Evolutionary conservation across 192 early-diverging fungal genomes (phyloP).

Genomic region (Coemansia sp.): DNA sequence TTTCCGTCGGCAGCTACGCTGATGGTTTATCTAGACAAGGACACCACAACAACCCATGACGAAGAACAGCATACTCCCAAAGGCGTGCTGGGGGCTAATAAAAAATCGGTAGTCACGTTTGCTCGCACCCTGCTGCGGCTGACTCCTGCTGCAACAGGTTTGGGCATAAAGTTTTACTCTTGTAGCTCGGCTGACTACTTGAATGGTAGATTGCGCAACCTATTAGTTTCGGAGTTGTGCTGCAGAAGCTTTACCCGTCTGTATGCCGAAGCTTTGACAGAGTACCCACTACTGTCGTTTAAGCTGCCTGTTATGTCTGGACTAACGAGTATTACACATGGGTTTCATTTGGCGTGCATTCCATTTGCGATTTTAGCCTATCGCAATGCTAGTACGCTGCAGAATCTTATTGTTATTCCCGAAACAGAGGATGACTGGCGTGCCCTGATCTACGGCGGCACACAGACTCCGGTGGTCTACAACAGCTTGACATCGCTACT

Average conservation of each 20-base stretch:
- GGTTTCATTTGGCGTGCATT: not conserved
- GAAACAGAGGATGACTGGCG: not conserved
- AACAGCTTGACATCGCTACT: not conserved
- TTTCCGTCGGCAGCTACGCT: no score
- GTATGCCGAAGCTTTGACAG: not conserved
- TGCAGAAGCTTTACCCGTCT: not conserved
- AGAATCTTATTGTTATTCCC: not conserved
- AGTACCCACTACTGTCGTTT: not conserved
- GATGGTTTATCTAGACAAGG: not conserved
- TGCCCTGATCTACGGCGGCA: not conserved
- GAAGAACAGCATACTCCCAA: no score
- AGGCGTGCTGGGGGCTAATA: no score
- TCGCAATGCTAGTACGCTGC: not conserved
- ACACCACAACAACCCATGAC: no score
- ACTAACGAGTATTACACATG: not conserved
- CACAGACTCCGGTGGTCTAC: not conserved
- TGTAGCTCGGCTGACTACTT: not conserved
- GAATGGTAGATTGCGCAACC: not conserved
- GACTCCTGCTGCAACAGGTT: no score
- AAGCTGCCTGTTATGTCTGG: not conserved
- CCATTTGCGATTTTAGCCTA: not conserved
- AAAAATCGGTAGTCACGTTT: no score
- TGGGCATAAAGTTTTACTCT: no score
- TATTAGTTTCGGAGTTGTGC: not conserved
- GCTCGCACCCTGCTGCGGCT: no score